Evolutionary conservation across 805 yeast species (phyloP).

Genomic region (Naumovozyma baii): DNA sequence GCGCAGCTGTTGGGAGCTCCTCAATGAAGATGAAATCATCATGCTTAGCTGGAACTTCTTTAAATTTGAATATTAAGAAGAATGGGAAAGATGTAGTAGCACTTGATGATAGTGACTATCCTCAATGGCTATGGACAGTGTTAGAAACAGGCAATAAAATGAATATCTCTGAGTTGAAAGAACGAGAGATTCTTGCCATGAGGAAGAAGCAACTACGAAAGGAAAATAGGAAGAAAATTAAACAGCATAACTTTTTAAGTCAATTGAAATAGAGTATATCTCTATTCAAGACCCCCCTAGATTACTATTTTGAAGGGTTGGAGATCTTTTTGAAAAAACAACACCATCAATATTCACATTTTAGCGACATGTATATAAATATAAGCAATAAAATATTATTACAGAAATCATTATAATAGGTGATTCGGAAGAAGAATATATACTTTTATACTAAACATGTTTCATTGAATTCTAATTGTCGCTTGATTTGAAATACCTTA

Average conservation of each 20-base stretch:
- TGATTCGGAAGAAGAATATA: no score
- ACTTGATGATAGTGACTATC: slow-evolving; percentile 77
- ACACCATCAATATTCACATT: no score
- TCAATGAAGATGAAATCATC: slow-evolving; percentile 31
- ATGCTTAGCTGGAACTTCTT: slow-evolving; percentile 61
- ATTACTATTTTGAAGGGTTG: no score
- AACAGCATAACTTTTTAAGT: slow-evolving; percentile 59
- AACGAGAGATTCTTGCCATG: slow-evolving; percentile 50
- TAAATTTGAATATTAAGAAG: slow-evolving; percentile 65
- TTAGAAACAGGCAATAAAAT: slow-evolving; percentile 37
- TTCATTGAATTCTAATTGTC: no score
- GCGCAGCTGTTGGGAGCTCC: not conserved
- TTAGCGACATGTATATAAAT: no score
- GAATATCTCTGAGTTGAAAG: slow-evolving; percentile 45
- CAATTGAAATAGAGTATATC: slow-evolving; percentile 7
- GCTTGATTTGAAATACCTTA: no score
- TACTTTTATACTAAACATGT: no score
- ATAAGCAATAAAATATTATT: no score
- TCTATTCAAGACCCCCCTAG: no score
- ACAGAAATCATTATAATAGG: no score
- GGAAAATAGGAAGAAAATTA: slow-evolving; percentile 59
- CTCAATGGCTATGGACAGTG: slow-evolving; percentile 88
- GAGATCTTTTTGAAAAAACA: no score
- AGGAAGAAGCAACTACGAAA: slow-evolving; percentile 65
- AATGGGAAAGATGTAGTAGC: slow-evolving; percentile 85